Base-by-base conservation (phyloP, 768 basidiomycete genomes). In the Dacryopinax spathularia region DNA sequence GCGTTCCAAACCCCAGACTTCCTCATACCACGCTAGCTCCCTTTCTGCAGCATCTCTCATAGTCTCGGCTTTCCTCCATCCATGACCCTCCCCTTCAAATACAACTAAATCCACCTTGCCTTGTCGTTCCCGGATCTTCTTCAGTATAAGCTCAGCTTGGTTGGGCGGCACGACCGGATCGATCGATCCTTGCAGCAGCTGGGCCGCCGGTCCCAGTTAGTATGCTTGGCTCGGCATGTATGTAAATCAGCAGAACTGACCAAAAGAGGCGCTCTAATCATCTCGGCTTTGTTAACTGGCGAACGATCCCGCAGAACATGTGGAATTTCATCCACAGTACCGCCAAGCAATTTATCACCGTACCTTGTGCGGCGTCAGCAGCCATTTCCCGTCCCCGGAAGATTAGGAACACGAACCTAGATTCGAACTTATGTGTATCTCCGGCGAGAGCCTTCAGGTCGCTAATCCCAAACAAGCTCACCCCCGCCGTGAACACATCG, bases 341-440 rank as follows among this genome's bases (percentile, higher is more conserved):
- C 85, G 0, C 89, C 87, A n/a, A 89, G 66, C 18, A 90, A 76
- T 69, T 81, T 82, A 64, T 78, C 76, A 68, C 83, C 70, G 69
- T 86, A 86, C 27, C 62, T 64, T 12, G 33, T 33, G 16, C 66
- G 60, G 62, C 65, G 64, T 66, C 59, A 59, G 27, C 1, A 16
- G 60, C 15, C 1, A 13, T 22, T 3, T 2, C 5, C n/a, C 2
- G 7, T 7, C 0, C 20, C 39, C 3, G 56, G 31, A 9, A 39
- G 62, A 10, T 25, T 13, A 15, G 22, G 7, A 2, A 16, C n/a
- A 12, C 16, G 18, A 3, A 56, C 48, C 74, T 73, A 44, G 79
- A 78, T 72, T 86, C 83, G 61, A 86, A 87, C 71, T 87, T 91
- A 75, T 91, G 88, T 5, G 86, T 86, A 64, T 82, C 82, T 41